Percentiles rank a stretch among this genome's conserved stretches.
phyloP scores from a whole-genome alignment of 1,284 basidiomycete genomes.

The Sanghuangporus weigelae region DNA sequence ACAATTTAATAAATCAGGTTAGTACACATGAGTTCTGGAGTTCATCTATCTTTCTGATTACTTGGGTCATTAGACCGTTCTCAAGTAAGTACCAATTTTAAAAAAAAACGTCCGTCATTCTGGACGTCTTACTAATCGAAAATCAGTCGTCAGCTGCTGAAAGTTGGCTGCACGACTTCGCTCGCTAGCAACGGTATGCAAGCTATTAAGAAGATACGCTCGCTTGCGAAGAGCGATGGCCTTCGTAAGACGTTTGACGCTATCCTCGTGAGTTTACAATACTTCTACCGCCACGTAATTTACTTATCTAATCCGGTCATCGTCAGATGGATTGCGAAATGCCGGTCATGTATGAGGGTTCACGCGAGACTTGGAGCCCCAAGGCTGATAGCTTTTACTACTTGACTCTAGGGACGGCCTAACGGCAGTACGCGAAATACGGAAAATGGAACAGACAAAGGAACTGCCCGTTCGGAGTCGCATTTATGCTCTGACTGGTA shows the following conservation, averaged over 20 bases:
- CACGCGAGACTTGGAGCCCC: not conserved
- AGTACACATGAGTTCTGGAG: not conserved
- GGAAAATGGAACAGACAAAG: conserved; percentile 22
- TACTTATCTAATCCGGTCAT: not conserved
- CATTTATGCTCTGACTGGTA: conserved; percentile 26
- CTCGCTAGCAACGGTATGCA: conserved; percentile 25
- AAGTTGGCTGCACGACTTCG: conserved; percentile 23
- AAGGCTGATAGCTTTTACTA: not conserved
- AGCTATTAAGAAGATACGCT: conserved; percentile 22
- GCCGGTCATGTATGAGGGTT: conserved; percentile 24
- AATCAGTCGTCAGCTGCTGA: conserved; percentile 23
- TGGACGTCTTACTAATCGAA: not conserved
- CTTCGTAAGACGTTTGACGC: conserved; percentile 22
- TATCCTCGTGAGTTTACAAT: conserved; percentile 21
- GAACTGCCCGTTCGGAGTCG: conserved; percentile 21
- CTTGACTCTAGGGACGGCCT: conserved; percentile 22
- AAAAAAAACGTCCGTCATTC: not conserved
- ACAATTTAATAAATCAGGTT: conserved; percentile 25
- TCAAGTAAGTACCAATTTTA: conserved; percentile 21
- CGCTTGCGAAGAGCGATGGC: conserved; percentile 13
- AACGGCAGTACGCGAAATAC: conserved; percentile 27
- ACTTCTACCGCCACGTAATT: not conserved
- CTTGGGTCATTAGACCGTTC: conserved; percentile 20
- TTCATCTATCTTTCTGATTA: not conserved
- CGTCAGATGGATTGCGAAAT: conserved; percentile 28